Conservation (phyloP, 768 basidiomycete species). For the Russula emetica region DNA sequence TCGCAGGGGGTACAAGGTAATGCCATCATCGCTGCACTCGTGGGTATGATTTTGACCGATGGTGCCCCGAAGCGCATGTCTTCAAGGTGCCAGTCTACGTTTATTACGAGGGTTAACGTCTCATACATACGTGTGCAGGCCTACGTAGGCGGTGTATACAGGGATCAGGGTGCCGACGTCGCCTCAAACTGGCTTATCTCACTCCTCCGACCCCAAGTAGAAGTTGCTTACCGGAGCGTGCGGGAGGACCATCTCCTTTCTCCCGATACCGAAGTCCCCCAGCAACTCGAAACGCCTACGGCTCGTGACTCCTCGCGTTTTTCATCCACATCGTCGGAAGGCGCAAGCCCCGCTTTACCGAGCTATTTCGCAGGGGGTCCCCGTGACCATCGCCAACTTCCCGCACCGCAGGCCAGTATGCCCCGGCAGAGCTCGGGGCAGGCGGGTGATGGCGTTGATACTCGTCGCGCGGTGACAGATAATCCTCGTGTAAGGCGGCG, state of each 20-base stretch:
- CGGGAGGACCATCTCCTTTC: background rate
- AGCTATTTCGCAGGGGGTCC: no score
- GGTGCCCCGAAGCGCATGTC: slow-evolving; percentile 11
- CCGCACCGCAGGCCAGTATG: background rate
- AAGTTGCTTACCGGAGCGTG: slow-evolving; percentile 2
- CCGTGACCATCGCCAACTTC: background rate
- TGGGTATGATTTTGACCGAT: background rate
- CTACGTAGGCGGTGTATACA: slow-evolving; percentile 21
- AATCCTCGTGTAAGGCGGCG: background rate
- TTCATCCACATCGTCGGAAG: background rate
- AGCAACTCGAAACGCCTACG: background rate
- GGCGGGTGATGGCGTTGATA: background rate
- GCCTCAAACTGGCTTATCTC: slow-evolving; percentile 11
- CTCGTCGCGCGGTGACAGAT: background rate
- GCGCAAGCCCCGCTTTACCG: background rate
- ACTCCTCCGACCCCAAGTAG: slow-evolving; percentile 4
- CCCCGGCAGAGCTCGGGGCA: background rate
- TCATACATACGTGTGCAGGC: slow-evolving; percentile 4
- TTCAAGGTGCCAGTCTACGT: slow-evolving; percentile 12
- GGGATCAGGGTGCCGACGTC: slow-evolving; percentile 12
- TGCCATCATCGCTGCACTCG: background rate
- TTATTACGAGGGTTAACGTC: background rate
- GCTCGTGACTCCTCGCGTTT: background rate
- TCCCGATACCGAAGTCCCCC: background rate
- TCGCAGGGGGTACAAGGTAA: slow-evolving; percentile 9